Evolutionary conservation across 768 basidiomycete species (phyloP).

Genomic region (Mycena epipterygia): DNA sequence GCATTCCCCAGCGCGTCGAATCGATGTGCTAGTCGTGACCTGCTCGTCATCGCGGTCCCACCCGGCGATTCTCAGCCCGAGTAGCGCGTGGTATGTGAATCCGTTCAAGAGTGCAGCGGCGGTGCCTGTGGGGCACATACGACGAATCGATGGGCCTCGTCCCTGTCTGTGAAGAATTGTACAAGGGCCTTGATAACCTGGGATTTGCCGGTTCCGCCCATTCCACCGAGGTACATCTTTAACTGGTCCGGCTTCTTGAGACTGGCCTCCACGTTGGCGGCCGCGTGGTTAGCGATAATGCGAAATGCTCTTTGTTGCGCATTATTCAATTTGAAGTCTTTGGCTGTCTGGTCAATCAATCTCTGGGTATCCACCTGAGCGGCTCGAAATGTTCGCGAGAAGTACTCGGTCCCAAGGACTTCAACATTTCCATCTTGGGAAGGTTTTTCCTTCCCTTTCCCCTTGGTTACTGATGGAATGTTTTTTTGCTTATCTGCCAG

Average conservation of each 20-base stretch:
- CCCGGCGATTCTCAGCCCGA: background rate
- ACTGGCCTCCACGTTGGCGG: too few species aligned
- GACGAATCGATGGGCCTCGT: background rate
- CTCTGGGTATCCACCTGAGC: too few species aligned
- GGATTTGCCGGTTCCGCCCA: background rate
- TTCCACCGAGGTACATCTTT: background rate
- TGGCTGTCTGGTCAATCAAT: background rate
- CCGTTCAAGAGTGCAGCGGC: background rate
- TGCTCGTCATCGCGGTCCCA: background rate
- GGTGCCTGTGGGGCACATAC: background rate
- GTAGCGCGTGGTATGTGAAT: background rate
- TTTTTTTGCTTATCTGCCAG: too few species aligned
- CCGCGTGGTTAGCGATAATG: background rate
- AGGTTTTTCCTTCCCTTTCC: too few species aligned
- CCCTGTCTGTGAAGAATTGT: background rate
- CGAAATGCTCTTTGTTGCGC: background rate
- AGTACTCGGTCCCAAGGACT: too few species aligned
- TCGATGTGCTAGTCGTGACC: background rate
- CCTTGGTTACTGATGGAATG: too few species aligned
- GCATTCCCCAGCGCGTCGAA: background rate
- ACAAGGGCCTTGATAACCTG: background rate
- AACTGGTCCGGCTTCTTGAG: background rate
- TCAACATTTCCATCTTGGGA: too few species aligned
- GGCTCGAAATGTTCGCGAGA: too few species aligned
- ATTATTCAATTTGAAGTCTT: background rate